phyloP scores from a whole-genome alignment of 805 yeast genomes.

The Candida stauntonica region DNA sequence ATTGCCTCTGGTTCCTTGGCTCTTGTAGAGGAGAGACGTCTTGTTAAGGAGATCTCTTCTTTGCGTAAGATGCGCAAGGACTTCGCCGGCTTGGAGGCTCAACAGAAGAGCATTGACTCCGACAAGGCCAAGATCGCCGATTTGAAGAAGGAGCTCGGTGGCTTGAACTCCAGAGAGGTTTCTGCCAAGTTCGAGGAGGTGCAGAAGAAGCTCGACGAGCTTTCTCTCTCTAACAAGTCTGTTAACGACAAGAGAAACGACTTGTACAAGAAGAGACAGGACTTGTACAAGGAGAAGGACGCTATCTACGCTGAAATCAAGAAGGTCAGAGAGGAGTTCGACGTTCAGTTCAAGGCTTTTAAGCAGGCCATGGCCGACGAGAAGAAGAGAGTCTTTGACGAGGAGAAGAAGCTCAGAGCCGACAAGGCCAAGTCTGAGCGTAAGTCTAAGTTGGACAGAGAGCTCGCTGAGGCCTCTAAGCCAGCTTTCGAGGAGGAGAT shows the following conservation, averaged over 20 bases:
- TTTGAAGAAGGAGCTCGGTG: conserved; percentile 61
- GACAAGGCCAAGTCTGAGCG: conserved; percentile 47
- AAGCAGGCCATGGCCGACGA: conserved; percentile 65
- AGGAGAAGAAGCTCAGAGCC: conserved; percentile 43
- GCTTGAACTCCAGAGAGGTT: conserved; percentile 55
- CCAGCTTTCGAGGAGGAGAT: conserved; percentile 88
- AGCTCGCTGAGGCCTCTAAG: conserved; percentile 64
- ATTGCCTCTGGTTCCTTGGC: conserved; percentile 77
- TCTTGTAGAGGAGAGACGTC: conserved; percentile 86
- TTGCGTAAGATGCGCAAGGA: conserved; percentile 80
- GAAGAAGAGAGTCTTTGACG: conserved; percentile 60
- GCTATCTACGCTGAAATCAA: conserved; percentile 62
- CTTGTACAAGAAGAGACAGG: conserved; percentile 61
- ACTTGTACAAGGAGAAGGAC: conserved; percentile 63
- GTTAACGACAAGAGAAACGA: conserved; percentile 62
- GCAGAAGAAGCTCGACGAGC: conserved; percentile 65
- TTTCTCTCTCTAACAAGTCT: conserved; percentile 55
- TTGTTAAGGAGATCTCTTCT: conserved; percentile 77
- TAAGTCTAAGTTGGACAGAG: conserved; percentile 61
- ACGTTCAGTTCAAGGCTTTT: conserved; percentile 69
- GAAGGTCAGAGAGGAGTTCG: conserved; percentile 67
- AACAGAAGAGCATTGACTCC: conserved; percentile 73
- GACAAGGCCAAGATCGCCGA: conserved; percentile 74
- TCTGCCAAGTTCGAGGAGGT: conserved; percentile 64
- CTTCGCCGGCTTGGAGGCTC: conserved; percentile 65